These are phyloP conservation scores for Euphorbia pulcherrima DNA, from an alignment of 345 rosid species.

Conservation along the genomic window DNA sequence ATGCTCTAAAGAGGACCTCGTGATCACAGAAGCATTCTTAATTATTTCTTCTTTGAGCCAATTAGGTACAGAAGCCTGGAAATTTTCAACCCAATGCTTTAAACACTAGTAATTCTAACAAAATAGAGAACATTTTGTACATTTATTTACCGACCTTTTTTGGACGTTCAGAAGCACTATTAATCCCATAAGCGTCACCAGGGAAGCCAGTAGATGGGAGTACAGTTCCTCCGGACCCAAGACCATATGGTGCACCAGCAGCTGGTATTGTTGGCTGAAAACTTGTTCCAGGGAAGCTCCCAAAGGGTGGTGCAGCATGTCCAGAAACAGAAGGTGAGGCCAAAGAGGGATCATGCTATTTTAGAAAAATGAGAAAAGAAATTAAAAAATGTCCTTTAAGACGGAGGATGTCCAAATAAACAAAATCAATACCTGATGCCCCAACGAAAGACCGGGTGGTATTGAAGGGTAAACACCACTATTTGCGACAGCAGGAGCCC, in stretches of 20 bases:
- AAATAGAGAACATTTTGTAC: slow-evolving; percentile 12
- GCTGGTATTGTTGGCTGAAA: slow-evolving; percentile 54
- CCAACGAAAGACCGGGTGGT: slow-evolving; percentile 47
- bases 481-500: slow-evolving; percentile 54
- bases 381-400: not conserved
- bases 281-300: slow-evolving; percentile 58
- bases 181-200: slow-evolving; percentile 68
- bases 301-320: slow-evolving; percentile 59
- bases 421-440: slow-evolving; percentile 51
- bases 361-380: slow-evolving; percentile 33
- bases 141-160: slow-evolving; percentile 51
- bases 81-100: slow-evolving; percentile 10
- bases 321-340: slow-evolving; percentile 51
- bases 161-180: slow-evolving; percentile 64
- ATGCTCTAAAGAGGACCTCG: slow-evolving; percentile 60
- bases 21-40: slow-evolving; percentile 67
- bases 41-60: slow-evolving; percentile 96
- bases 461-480: slow-evolving; percentile 56
- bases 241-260: slow-evolving; percentile 46
- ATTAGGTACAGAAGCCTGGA: slow-evolving; percentile 85
- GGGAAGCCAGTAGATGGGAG: slow-evolving; percentile 61
- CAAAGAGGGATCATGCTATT: slow-evolving; percentile 51
- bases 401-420: slow-evolving; percentile 8
- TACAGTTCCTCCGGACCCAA: slow-evolving; percentile 50
- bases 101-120: slow-evolving; percentile 3